Conservation (phyloP, 495 filamentous ascomycete genomes). For the Gamarada debralockiae region DNA sequence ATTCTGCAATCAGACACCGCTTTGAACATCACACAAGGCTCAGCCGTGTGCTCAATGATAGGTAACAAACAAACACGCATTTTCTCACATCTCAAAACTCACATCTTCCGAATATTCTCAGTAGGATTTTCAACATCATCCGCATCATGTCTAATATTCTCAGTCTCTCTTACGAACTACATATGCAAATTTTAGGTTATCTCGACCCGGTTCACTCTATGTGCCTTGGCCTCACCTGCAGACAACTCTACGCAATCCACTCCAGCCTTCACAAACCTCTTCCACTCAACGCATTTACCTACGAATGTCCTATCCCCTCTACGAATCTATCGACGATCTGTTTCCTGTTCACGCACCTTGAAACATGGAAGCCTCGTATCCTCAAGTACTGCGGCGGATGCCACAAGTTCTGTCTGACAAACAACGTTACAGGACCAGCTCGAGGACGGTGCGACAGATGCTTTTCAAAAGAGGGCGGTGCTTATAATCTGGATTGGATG, state of each 20-base stretch:
- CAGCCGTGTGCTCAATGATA: neutral
- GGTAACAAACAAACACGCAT: neutral
- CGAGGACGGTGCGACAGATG: neutral
- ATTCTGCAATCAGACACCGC: too few relatives aligned
- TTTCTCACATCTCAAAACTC: too few relatives aligned
- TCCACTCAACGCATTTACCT: constrained; percentile 5
- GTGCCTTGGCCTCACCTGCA: constrained; percentile 1
- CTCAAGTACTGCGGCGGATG: constrained; percentile 4
- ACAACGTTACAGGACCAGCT: neutral
- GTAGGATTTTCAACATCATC: neutral
- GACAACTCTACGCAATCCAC: neutral
- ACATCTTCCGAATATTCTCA: too few relatives aligned
- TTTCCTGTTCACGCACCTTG: constrained; percentile 1
- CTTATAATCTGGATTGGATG: too few relatives aligned
- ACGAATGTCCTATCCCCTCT: neutral
- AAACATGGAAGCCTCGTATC: neutral
- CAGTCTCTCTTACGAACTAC: neutral
- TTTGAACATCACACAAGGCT: neutral
- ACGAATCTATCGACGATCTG: neutral
- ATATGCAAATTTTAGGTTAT: constrained; percentile 1
- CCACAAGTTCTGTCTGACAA: constrained; percentile 4
- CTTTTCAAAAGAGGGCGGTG: neutral
- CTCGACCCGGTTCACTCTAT: constrained; percentile 8
- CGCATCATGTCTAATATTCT: neutral
- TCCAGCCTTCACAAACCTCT: neutral